Evolutionary conservation across 345 rosid genomes (phyloP).

Genomic region (Balakata baccata): DNA sequence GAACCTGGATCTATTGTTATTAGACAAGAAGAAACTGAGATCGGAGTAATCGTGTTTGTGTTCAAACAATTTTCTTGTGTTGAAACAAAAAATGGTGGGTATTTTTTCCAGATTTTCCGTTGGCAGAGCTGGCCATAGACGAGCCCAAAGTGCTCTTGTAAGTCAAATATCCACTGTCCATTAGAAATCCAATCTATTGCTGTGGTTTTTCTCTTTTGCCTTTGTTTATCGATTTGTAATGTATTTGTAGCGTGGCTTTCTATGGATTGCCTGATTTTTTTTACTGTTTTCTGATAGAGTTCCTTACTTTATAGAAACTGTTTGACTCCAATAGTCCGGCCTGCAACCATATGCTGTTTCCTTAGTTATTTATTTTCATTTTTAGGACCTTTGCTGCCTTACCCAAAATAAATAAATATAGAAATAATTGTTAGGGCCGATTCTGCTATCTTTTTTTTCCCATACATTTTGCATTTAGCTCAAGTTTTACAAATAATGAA

Average conservation of each 20-base stretch:
- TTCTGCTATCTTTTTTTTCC: not conserved
- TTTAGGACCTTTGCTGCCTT: no score
- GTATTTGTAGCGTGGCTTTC: no score
- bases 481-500: not conserved
- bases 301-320: not conserved
- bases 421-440: not conserved
- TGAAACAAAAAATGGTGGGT: slow-evolving; percentile 59
- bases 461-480: not conserved
- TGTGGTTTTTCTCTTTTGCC: not conserved
- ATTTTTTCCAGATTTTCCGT: slow-evolving; percentile 82
- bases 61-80: not conserved
- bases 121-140: slow-evolving; percentile 63
- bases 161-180: slow-evolving; percentile 17
- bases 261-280: no score
- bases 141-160: slow-evolving; percentile 86
- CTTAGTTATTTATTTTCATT: no score
- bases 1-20: not conserved
- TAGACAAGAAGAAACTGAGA: slow-evolving; percentile 9
- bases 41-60: slow-evolving; percentile 11
- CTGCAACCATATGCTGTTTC: not conserved
- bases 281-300: not conserved
- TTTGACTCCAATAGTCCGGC: not conserved
- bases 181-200: not conserved
- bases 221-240: no score
- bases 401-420: not conserved